These are phyloP conservation scores for Galeopsis tetrahit DNA, from an alignment of 257 asterid genomes.

Conservation along the genomic window DNA sequence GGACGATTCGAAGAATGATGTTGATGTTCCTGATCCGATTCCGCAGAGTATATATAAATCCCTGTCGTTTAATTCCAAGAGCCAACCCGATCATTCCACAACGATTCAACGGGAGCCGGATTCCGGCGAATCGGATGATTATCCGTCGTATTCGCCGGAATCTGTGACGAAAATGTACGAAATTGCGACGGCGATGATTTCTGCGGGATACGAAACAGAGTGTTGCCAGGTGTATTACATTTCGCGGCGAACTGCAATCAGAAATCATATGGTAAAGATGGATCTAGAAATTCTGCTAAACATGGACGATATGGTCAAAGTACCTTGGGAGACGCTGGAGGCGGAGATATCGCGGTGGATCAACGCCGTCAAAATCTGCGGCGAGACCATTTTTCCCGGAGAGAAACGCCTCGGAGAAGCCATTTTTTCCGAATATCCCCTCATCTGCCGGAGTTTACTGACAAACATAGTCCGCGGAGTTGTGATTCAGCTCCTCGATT, in stretches of 20 bases:
- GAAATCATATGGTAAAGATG: conserved; percentile 51
- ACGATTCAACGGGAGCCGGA: conserved; percentile 27
- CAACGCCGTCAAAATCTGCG: conserved; percentile 52
- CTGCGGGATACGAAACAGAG: conserved; percentile 71
- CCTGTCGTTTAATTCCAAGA: conserved; percentile 40
- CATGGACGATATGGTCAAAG: conserved; percentile 67
- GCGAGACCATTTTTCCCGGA: conserved; percentile 53
- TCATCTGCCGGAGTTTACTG: conserved; percentile 39
- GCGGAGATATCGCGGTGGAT: conserved; percentile 75
- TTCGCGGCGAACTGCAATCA: conserved; percentile 60
- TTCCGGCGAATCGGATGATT: conserved; percentile 36
- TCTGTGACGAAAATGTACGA: conserved; percentile 49
- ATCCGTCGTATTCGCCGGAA: conserved; percentile 52
- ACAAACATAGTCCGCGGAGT: conserved; percentile 61
- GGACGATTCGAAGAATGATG: conserved; percentile 46
- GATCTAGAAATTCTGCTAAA: conserved; percentile 62
- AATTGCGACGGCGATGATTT: conserved; percentile 65
- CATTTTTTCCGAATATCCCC: conserved; percentile 52
- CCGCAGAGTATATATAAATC: conserved; percentile 19
- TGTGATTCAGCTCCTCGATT: conserved; percentile 77
- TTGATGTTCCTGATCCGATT: not conserved
- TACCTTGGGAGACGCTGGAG: conserved; percentile 74
- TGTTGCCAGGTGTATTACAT: conserved; percentile 70
- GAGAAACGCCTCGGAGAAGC: conserved; percentile 60
- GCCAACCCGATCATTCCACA: conserved; percentile 23